Evolutionary conservation across 148 eudicot genomes (phyloP), one percentile per base, ranked within the genome.

Genomic region (Cornus suecica): DNA sequence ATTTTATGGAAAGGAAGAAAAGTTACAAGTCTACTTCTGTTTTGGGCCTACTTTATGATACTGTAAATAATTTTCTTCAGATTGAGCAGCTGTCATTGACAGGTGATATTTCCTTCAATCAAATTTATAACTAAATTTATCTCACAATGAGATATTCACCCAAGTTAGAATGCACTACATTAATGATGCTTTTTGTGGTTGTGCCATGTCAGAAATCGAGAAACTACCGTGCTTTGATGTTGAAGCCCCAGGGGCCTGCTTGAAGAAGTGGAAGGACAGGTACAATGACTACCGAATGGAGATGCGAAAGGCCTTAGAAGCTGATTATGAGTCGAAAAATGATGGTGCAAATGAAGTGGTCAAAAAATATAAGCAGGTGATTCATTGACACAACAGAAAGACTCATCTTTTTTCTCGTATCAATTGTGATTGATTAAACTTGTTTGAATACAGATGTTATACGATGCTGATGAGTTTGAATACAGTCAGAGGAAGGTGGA

Each of bases 341-440:
- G 77, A 52, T 8, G 27, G 67, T 37, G 87, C 94, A 5, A 29
- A 75, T 41, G 83, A 73, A 14, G 84, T 87, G 24, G 83, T 63
- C 56, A 81, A 83, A 69, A 83, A 77, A 54, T 91, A 90, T 72
- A 88, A 84, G 74, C 76, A 82, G 96, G 98, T 93, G 37, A 68
- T 10, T 22, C 22, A 15, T 52, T 20, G 18, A 52, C 58, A 11
- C 22, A 52, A 52, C 20, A 5, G 4, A n/a, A 58, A 22, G 18
- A 8, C 62, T 58, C 25, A 58, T n/a, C 1, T 8, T 2, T 20
- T 58, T 58, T 58, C 25, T 7, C 62, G n/a, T 7, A 4, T n/a
- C 24, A 6, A 18, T 25, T 6, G 54, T 18, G 8, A 18, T 58
- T 58, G 24, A 18, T 22, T 20, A 58, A 58, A 18, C 20, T 22